phyloP scores from a whole-genome alignment of 257 asterid species.

The Orobanche coerulescens region DNA sequence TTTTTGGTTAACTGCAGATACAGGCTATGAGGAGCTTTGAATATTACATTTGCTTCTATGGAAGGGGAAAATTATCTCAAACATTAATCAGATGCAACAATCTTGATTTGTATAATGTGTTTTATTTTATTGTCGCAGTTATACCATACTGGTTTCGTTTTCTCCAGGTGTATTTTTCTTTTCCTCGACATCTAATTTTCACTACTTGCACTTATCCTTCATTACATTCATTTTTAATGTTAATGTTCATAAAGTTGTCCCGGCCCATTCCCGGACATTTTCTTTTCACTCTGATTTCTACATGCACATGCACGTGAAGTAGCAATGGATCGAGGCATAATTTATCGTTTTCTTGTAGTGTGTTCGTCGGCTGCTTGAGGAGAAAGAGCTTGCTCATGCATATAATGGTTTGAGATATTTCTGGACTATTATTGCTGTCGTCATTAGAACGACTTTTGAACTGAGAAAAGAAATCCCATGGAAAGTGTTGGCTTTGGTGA shows the following conservation, averaged over 20 bases:
- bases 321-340: slow-evolving; percentile 9
- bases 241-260: not conserved
- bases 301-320: slow-evolving; percentile 6
- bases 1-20: slow-evolving; percentile 37
- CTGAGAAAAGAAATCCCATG: slow-evolving; percentile 38
- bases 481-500: slow-evolving; percentile 56
- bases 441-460: slow-evolving; percentile 61
- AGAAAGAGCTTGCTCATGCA: slow-evolving; percentile 46
- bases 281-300: not conserved
- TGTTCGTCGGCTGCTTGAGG: slow-evolving; percentile 66
- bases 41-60: slow-evolving; percentile 69
- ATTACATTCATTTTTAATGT: not conserved
- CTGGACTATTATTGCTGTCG: slow-evolving; percentile 65
- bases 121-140: slow-evolving; percentile 61
- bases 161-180: slow-evolving; percentile 52
- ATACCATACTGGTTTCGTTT: slow-evolving; percentile 81
- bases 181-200: not conserved
- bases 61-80: slow-evolving; percentile 30
- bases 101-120: slow-evolving; percentile 44
- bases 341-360: slow-evolving; percentile 41
- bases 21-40: slow-evolving; percentile 79
- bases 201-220: not conserved
- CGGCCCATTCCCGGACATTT: not conserved
- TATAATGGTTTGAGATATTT: slow-evolving; percentile 64
- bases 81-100: slow-evolving; percentile 36